A percentile compares a stretch with the other conserved stretches of the same genome.
phyloP scores from a whole-genome alignment of 495 filamentous ascomycete species.

The Staphylotrichum longicolle region DNA sequence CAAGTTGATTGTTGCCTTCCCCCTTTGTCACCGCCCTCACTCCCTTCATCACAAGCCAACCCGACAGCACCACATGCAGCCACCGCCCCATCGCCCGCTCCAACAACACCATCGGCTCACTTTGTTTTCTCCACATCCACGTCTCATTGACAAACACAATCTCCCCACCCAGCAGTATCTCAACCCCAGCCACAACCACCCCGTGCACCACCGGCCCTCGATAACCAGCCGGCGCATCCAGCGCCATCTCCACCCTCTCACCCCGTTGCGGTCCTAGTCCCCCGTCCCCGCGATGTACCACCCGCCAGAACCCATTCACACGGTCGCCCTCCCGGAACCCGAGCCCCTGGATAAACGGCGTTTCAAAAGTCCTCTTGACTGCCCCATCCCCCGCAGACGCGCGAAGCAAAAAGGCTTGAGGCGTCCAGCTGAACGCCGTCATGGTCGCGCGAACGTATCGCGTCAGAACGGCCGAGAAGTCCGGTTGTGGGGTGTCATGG shows the following conservation, averaged over 20 bases:
- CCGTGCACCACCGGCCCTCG: constrained; percentile 28
- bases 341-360: constrained; percentile 24
- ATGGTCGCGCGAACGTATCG: constrained; percentile 34
- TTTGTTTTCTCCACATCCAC: constrained; percentile 32
- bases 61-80: constrained; percentile 31
- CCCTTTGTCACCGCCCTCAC: constrained; percentile 26
- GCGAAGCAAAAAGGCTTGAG: constrained; percentile 32
- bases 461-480: constrained; percentile 19
- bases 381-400: constrained; percentile 11
- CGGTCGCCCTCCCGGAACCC: constrained; percentile 29
- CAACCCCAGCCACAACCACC: constrained; percentile 29
- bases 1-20: neutral
- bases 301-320: constrained; percentile 34
- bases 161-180: constrained; percentile 11
- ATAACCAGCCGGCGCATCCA: constrained; percentile 33
- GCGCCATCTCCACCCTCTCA: constrained; percentile 28
- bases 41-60: constrained; percentile 37
- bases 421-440: constrained; percentile 34
- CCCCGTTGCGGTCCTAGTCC: neutral
- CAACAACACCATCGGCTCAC: constrained; percentile 27
- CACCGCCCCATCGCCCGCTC: constrained; percentile 29
- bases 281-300: constrained; percentile 10
- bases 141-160: constrained; percentile 36
- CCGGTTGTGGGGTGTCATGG: neutral
- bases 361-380: constrained; percentile 24